A percentile compares a stretch with the other conserved stretches of the same genome.
Conservation (phyloP, 306 rosid species). For the Castanea mollissima region DNA sequence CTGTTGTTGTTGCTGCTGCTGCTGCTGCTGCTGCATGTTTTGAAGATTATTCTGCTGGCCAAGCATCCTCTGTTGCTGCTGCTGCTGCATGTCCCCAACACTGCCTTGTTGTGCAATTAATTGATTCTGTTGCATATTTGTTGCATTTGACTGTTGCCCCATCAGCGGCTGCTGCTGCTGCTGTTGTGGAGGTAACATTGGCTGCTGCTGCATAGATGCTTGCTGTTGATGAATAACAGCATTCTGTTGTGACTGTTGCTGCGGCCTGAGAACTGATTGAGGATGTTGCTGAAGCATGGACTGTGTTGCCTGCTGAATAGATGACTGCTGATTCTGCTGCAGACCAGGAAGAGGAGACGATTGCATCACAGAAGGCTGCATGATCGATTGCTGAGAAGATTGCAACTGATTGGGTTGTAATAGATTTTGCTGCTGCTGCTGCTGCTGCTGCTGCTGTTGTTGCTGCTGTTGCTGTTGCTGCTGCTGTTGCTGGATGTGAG, state of each 20-base stretch:
- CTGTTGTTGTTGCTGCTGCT: slow-evolving; percentile 55
- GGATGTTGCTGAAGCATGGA: slow-evolving; percentile 78
- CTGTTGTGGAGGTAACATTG: slow-evolving; percentile 46
- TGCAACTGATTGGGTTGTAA: slow-evolving; percentile 72
- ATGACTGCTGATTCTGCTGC: slow-evolving; percentile 71
- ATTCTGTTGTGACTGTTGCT: slow-evolving; percentile 67
- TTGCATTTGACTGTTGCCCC: slow-evolving; percentile 59
- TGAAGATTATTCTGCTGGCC: slow-evolving; percentile 72
- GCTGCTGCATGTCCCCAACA: slow-evolving; percentile 76
- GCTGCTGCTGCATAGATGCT: slow-evolving; percentile 57
- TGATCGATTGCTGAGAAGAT: slow-evolving; percentile 74
- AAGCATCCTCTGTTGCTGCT: slow-evolving; percentile 61
- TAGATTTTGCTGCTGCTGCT: slow-evolving; percentile 66
- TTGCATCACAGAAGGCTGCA: slow-evolving; percentile 69
- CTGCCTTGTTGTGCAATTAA: slow-evolving; percentile 61
- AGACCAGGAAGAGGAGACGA: slow-evolving; percentile 9
- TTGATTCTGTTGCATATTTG: slow-evolving; percentile 69
- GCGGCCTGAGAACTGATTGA: slow-evolving; percentile 77
- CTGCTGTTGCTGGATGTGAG: slow-evolving; percentile 41
- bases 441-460: slow-evolving; percentile 63
- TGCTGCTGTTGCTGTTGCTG: slow-evolving; percentile 66
- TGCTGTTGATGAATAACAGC: slow-evolving; percentile 67
- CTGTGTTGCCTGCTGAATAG: slow-evolving; percentile 66
- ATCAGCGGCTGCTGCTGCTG: slow-evolving; percentile 54
- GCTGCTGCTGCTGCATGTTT: slow-evolving; percentile 49